These are phyloP conservation scores for Deuterostichococcus epilithicus DNA, from an alignment of 139 green algal genomes.

Conservation along the genomic window DNA sequence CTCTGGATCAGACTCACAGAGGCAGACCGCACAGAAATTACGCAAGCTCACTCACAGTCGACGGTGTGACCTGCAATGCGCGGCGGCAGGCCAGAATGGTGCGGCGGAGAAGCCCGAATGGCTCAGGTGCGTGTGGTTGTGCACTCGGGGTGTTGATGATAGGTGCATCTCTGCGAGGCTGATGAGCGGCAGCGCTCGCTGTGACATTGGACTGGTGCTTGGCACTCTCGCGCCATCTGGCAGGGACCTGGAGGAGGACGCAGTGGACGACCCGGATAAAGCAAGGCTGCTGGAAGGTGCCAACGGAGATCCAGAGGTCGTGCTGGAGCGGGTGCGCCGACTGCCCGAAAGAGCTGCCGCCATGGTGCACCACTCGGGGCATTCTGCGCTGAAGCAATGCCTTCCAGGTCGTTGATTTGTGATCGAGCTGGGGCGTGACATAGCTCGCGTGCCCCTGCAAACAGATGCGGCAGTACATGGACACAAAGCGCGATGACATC, in stretches of 20 bases:
- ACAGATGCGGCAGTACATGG: not conserved
- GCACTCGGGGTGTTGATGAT: not conserved
- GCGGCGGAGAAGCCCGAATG: constrained; percentile 3
- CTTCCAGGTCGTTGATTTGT: too few species aligned
- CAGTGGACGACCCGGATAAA: constrained; percentile 10
- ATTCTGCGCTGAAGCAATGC: too few species aligned
- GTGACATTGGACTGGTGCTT: too few species aligned
- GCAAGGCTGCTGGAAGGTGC: constrained; percentile 10
- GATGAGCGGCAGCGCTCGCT: too few species aligned
- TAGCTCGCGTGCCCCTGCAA: too few species aligned
- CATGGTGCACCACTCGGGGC: too few species aligned
- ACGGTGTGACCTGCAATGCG: too few species aligned
- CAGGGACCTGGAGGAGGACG: constrained; percentile 18
- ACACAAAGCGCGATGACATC: not conserved
- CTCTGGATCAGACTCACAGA: constrained; percentile 4
- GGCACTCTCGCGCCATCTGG: too few species aligned
- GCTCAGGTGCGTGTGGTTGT: constrained; percentile 6
- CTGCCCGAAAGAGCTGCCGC: too few species aligned
- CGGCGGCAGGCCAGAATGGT: not conserved
- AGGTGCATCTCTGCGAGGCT: not conserved
- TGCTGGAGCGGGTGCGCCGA: constrained; percentile 2
- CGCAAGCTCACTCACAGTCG: too few species aligned
- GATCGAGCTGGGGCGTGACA: too few species aligned
- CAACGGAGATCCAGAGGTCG: constrained; percentile 8
- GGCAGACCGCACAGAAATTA: too few species aligned